A percentile compares a stretch with the other conserved stretches of the same genome.
These are phyloP conservation scores for Eucalyptus cloeziana DNA, from an alignment of 345 rosid genomes.

Conservation along the genomic window DNA sequence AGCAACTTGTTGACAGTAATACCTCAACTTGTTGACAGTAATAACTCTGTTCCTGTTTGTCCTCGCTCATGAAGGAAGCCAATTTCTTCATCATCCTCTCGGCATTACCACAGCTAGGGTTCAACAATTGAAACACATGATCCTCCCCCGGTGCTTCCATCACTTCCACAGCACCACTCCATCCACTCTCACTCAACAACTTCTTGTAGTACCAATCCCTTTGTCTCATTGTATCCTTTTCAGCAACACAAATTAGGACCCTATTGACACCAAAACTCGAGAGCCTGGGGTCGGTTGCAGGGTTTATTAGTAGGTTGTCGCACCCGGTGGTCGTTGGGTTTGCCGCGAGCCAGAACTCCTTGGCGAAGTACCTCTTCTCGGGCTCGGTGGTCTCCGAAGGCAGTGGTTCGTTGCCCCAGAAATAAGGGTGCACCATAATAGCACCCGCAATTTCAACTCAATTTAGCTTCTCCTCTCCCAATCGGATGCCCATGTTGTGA, in stretches of 20 bases:
- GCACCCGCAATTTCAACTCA: neutral
- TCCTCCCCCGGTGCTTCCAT: constrained; percentile 13
- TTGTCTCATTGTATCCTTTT: constrained; percentile 2
- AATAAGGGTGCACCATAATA: constrained; percentile 15
- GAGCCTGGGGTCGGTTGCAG: neutral
- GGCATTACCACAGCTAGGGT: constrained; percentile 5
- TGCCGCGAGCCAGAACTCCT: neutral
- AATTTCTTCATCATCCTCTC: constrained; percentile 2
- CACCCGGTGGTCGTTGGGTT: constrained; percentile 4
- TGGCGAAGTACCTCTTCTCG: neutral
- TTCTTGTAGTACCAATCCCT: constrained; percentile 6
- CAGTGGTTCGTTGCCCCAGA: neutral
- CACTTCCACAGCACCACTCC: constrained; percentile 12
- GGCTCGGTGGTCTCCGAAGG: neutral
- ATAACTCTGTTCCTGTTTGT: neutral
- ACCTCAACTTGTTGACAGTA: neutral
- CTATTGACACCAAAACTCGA: neutral
- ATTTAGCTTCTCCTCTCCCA: neutral
- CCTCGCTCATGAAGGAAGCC: constrained; percentile 1
- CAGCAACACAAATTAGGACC: constrained; percentile 10
- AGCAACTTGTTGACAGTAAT: neutral
- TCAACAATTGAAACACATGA: constrained; percentile 19
- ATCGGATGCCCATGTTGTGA: neutral
- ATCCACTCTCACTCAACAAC: constrained; percentile 1
- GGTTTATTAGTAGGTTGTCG: constrained; percentile 11